Evolutionary conservation across 306 rosid genomes (phyloP).

Genomic region (Psophocarpus tetragonolobus): DNA sequence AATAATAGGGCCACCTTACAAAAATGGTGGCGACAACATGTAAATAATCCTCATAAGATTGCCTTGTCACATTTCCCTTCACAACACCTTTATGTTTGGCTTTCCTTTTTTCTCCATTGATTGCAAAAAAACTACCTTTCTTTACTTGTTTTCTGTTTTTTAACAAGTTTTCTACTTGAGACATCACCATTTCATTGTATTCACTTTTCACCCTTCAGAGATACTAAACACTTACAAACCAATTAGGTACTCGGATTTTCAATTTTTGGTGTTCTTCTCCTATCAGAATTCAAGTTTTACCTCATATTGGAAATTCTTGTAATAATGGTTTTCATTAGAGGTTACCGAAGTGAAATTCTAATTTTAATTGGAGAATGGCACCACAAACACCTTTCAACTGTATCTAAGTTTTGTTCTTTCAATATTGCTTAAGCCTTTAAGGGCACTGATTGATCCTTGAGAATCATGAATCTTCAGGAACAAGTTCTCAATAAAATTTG

Average conservation of each 20-base stretch:
- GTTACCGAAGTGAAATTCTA: not conserved
- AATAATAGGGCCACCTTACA: no score
- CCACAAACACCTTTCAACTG: not conserved
- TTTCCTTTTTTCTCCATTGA: not conserved
- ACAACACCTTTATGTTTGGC: not conserved
- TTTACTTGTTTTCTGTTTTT: not conserved
- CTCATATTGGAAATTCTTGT: no score
- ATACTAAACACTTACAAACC: not conserved
- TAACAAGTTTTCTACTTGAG: not conserved
- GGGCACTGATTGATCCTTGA: not conserved
- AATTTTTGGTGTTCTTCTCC: no score
- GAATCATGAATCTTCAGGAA: not conserved
- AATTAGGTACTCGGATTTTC: not conserved
- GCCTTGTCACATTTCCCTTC: not conserved
- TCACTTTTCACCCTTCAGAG: not conserved
- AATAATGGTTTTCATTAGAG: not conserved
- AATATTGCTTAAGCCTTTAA: not conserved
- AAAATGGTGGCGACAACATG: no score
- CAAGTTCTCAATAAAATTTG: not conserved
- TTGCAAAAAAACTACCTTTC: not conserved
- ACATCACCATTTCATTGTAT: slow-evolving; percentile 5
- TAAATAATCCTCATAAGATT: not conserved
- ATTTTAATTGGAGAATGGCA: not conserved
- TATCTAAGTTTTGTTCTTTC: no score
- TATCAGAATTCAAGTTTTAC: not conserved